Base-by-base conservation (phyloP, 2,329 filamentous ascomycete species). In the Colletotrichum gigasporum region DNA sequence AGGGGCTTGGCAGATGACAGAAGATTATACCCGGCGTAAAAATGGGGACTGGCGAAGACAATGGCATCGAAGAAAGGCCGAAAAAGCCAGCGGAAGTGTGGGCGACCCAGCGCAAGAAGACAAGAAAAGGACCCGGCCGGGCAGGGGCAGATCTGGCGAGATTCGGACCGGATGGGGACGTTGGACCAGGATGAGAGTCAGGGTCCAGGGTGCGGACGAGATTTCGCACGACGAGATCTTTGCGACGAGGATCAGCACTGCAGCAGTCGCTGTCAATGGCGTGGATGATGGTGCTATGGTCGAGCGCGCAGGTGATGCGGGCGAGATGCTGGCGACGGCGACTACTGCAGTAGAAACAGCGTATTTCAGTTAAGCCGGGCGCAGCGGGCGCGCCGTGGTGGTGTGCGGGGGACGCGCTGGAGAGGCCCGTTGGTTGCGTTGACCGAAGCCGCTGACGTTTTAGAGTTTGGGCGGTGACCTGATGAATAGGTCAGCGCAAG, bases 21-120 rank as follows among this genome's bases (percentile, higher is more conserved):
- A 22, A n/a, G n/a, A n/a, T n/a, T n/a, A n/a, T n/a, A n/a, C n/a
- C n/a, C n/a, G n/a, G n/a, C n/a, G n/a, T n/a, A n/a, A n/a, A n/a
- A n/a, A n/a, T 37, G 41, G 57, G 11, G 39, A 18, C 26, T 6
- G 18, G 24, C 11, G n/a, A 18, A 59, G 37, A 58, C n/a, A n/a
- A n/a, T n/a, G 12, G 45, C 35, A 59, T 44, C 60, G 54, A 63
- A 32, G 60, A 63, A 59, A 39, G 54, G 30, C 60, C 54, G 60
- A 63, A 39, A n/a, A 10, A 63, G 54, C 11, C 35, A 63, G 60
- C 60, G 60, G 54, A n/a, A 41, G 24, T 63, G 30, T 28, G 53
- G 35, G 54, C 60, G 60, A 52, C 5, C 16, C 26, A n/a, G n/a
- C n/a, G 34, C 34, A 47, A 18, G 18, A 44, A 18, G 9, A 28